Evolutionary conservation across 2,329 filamentous ascomycete genomes (phyloP).

Genomic region (Ophiocordyceps polyrhachis-furcata): DNA sequence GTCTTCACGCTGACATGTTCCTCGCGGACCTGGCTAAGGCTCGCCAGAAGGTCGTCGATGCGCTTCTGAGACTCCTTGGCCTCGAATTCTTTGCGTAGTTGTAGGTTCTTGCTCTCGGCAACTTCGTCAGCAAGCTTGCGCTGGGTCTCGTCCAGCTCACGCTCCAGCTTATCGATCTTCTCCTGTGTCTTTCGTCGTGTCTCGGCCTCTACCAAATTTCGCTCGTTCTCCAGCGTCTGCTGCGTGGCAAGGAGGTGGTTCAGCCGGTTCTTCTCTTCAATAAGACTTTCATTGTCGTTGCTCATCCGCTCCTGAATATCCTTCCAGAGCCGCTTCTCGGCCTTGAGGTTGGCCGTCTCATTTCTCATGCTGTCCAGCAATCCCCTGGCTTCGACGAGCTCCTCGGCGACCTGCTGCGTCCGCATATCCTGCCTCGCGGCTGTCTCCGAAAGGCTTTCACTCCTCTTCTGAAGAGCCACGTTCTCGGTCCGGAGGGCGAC

Average conservation of each 20-base stretch:
- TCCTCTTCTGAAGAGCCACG: constrained; percentile 66
- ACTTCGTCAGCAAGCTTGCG: constrained; percentile 67
- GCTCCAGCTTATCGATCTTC: constrained; percentile 61
- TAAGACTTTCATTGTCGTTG: constrained; percentile 70
- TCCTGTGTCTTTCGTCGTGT: constrained; percentile 59
- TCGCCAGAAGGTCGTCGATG: constrained; percentile 77
- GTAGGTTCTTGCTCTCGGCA: constrained; percentile 68
- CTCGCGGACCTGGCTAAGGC: constrained; percentile 63
- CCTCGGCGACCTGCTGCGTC: constrained; percentile 82
- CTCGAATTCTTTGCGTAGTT: constrained; percentile 78
- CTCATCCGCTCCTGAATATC: constrained; percentile 75
- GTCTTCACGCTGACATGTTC: constrained; percentile 77
- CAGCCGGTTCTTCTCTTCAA: constrained; percentile 68
- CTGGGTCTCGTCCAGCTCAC: constrained; percentile 60
- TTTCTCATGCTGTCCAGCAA: constrained; percentile 73
- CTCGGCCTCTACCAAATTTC: constrained; percentile 69
- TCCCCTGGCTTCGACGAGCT: constrained; percentile 71
- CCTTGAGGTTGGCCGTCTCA: constrained; percentile 82
- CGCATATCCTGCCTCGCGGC: constrained; percentile 79
- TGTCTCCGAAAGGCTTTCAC: constrained; percentile 56
- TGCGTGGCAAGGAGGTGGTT: constrained; percentile 69
- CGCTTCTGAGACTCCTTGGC: constrained; percentile 73
- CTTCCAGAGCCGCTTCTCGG: constrained; percentile 88
- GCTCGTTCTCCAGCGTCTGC: constrained; percentile 81
- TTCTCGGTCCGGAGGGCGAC: constrained; percentile 72